Evolutionary conservation across 306 rosid species (phyloP), one percentile per base, ranked within the genome.

Genomic region (Lotus japonicus): DNA sequence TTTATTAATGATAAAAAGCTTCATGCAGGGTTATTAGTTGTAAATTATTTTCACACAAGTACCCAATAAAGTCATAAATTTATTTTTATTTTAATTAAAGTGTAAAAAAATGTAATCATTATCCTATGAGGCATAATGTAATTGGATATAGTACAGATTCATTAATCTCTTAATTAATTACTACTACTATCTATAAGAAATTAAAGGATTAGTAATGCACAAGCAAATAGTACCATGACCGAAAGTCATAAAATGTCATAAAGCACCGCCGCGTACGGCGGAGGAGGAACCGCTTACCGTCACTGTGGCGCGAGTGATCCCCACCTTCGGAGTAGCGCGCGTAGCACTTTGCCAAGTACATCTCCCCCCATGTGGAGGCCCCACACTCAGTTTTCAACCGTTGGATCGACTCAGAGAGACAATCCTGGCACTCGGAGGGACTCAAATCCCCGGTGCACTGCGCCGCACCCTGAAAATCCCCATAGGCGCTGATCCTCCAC

Each of bases 361-460:
- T 14, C 41, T 91, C 82, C 0, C 91, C 97, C 91, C 79, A 95
- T 1, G 52, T 16, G 33, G 88, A 43, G 11, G 81, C 71, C 45
- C 91, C 99, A 35, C 99, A 95, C 8, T 75, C 91, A 0, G 71
- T 82, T 74, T 57, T 88, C 9, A 91, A 77, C 89, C 85, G 89
- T 80, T 84, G 87, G 84, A 87, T 83, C 3, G 99, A 92, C 5
- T 78, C 88, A 0, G 92, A 79, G 5, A 91, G 11, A 23, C 99
- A 95, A 74, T 95, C 99, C 84, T 82, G 85, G 56, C 99, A 95
- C 84, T 91, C 83, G 38, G 58, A 67, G 21, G 72, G 65, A 75
- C 92, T 91, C 87, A 95, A 79, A 65, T 90, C 99, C 11, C 96
- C 96, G 0, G 83, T 82, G 60, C 99, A 95, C 92, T 95, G 99